A percentile compares a stretch with the other conserved stretches of the same genome.
Evolutionary conservation across 208 protist genomes (phyloP).

Genomic region (Trypanosomatidae sp.): DNA sequence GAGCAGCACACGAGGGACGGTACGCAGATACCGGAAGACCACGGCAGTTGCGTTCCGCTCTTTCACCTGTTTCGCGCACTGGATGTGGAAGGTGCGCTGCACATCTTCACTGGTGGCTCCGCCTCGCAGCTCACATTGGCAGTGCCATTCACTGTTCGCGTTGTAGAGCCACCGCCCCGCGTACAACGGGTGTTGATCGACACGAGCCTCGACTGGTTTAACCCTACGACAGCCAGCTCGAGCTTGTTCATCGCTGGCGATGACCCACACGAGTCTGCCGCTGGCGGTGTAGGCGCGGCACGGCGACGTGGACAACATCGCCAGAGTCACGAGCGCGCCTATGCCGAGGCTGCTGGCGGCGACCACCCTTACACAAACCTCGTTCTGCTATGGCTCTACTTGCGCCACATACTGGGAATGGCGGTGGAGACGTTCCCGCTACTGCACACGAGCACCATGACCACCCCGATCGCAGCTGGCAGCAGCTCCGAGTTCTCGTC

Average conservation of each 20-base stretch:
- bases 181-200: conserved; percentile 92
- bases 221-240: conserved; percentile 57
- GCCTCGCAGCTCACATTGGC: not conserved
- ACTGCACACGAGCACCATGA: conserved; percentile 3
- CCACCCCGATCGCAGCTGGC: not conserved
- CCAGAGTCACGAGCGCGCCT: conserved; percentile 3
- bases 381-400: conserved; percentile 66
- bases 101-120: not conserved
- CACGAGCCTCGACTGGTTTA: conserved; percentile 94
- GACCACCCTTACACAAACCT: conserved; percentile 97
- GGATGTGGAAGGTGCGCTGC: conserved; percentile 14
- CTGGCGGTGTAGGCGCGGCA: not conserved
- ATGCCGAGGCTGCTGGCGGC: conserved; percentile 91
- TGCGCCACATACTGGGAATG: conserved; percentile 42
- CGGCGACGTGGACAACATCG: not conserved
- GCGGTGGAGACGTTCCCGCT: conserved; percentile 54
- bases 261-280: conserved; percentile 51
- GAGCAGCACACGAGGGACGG: not conserved
- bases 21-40: not conserved
- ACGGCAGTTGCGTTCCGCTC: conserved; percentile 8
- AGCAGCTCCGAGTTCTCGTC: not conserved
- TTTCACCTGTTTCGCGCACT: conserved; percentile 13
- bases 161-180: conserved; percentile 73
- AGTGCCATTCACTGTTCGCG: conserved; percentile 37
- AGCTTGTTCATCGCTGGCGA: conserved; percentile 92